phyloP scores from a whole-genome alignment of 208 protist species.

The Leishmania arabica region DNA sequence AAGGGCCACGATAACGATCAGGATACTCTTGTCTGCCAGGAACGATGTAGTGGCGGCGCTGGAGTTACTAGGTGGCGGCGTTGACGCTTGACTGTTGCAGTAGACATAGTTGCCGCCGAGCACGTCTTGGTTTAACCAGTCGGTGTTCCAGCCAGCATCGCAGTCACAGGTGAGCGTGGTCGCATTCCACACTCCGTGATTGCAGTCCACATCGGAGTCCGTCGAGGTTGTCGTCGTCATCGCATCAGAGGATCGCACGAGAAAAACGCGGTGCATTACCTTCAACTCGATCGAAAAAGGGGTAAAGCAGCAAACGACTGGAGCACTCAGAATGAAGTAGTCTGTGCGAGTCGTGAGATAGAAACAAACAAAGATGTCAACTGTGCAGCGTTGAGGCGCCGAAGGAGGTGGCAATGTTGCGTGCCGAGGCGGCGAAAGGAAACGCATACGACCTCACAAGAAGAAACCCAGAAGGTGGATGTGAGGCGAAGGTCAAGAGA shows the following conservation, averaged over 20 bases:
- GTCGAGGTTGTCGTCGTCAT: background rate
- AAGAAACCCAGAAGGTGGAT: background rate
- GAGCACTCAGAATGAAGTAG: background rate
- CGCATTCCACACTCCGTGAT: slow-evolving; percentile 29
- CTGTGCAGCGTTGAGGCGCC: background rate
- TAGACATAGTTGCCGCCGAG: slow-evolving; percentile 17
- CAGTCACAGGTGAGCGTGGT: slow-evolving; percentile 23
- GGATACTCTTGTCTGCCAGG: background rate
- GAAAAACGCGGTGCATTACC: background rate
- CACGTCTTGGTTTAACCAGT: slow-evolving; percentile 23
- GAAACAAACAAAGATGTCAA: background rate
- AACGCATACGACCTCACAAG: background rate
- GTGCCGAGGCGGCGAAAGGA: background rate
- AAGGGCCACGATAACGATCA: slow-evolving; percentile 6
- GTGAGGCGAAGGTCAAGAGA: background rate
- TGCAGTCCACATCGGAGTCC: slow-evolving; percentile 11
- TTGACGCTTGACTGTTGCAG: slow-evolving; percentile 29
- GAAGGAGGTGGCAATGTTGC: background rate
- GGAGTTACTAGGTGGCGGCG: slow-evolving; percentile 7
- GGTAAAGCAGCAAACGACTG: background rate
- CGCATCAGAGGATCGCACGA: background rate
- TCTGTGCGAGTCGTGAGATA: background rate
- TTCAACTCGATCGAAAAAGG: background rate
- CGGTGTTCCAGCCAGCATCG: slow-evolving; percentile 24
- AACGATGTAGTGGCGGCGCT: background rate